Percentiles rank a stretch among this genome's conserved stretches.
Conservation (phyloP, 1,139 yeast genomes). For the Candida buenavistaensis region DNA sequence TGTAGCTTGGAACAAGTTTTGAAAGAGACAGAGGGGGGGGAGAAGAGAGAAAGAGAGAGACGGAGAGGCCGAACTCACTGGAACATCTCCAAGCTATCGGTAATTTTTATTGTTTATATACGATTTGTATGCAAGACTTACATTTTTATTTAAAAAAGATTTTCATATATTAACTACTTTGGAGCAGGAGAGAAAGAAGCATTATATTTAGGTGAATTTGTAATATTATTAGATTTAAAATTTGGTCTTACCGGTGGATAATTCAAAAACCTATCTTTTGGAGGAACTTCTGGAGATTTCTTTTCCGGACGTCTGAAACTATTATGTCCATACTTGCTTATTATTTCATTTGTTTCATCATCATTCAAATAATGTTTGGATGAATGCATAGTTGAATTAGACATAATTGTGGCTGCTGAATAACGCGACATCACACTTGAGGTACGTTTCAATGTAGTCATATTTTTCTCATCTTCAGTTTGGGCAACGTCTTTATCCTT, state of each 20-base stretch:
- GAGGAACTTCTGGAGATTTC: slow-evolving; percentile 3
- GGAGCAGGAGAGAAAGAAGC: background rate
- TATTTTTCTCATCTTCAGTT: slow-evolving; percentile 2
- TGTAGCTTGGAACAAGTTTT: too few species aligned
- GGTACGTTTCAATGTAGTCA: slow-evolving; percentile 1
- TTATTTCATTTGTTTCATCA: background rate
- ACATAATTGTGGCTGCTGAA: slow-evolving; percentile 5
- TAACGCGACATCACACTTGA: slow-evolving; percentile 1
- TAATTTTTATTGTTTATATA: too few species aligned
- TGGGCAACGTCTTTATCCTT: slow-evolving; percentile 7
- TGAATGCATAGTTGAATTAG: slow-evolving; percentile 2
- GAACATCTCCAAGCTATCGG: too few species aligned
- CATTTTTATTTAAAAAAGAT: too few species aligned
- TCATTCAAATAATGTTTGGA: slow-evolving; percentile 1
- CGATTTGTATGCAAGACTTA: too few species aligned
- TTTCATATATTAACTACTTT: background rate
- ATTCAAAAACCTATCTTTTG: slow-evolving; percentile 1
- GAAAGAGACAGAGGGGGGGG: too few species aligned
- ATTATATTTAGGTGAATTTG: slow-evolving; percentile 4
- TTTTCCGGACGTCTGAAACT: background rate
- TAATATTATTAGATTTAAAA: slow-evolving; percentile 1
- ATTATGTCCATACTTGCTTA: background rate
- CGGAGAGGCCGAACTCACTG: too few species aligned
- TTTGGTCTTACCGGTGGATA: slow-evolving; percentile 3
- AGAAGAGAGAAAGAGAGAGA: too few species aligned